phyloP scores from a whole-genome alignment of 768 basidiomycete genomes.

The Lactarius evosmus region DNA sequence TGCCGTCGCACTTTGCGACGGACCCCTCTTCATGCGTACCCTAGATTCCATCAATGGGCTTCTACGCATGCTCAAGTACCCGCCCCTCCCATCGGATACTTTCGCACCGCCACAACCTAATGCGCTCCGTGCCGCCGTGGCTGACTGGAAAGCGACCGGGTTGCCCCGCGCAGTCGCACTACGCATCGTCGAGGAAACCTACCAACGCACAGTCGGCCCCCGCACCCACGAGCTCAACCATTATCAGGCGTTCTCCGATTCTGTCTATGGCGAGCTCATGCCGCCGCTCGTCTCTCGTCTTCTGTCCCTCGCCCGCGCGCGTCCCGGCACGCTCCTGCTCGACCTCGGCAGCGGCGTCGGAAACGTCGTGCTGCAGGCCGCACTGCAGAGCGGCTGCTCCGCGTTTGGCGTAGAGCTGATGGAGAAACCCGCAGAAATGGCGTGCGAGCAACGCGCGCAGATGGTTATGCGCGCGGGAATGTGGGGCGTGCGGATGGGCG shows the following conservation, averaged over 20 bases:
- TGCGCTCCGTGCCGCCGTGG: conserved; percentile 45
- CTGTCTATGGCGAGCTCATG: conserved; percentile 89
- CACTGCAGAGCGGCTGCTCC: conserved; percentile 49
- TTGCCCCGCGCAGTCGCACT: conserved; percentile 65
- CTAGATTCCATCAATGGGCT: conserved; percentile 61
- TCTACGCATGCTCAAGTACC: conserved; percentile 64
- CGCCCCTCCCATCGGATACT: conserved; percentile 49
- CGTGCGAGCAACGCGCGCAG: conserved; percentile 68
- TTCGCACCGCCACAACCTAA: conserved; percentile 48
- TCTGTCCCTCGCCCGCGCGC: conserved; percentile 48
- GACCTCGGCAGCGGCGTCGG: conserved; percentile 64
- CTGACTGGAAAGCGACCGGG: conserved; percentile 49
- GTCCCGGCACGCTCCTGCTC: conserved; percentile 46
- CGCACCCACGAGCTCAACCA: conserved; percentile 74
- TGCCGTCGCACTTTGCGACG: conserved; percentile 65
- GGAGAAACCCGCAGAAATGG: conserved; percentile 77
- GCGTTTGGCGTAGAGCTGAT: conserved; percentile 70
- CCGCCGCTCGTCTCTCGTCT: conserved; percentile 64
- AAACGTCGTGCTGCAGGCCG: conserved; percentile 55
- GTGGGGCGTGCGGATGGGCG: conserved; percentile 83
- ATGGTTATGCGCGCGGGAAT: conserved; percentile 75
- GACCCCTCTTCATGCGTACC: conserved; percentile 64
- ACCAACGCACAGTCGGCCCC: conserved; percentile 91
- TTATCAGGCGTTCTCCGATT: conserved; percentile 80
- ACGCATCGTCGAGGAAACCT: conserved; percentile 85